Evolutionary conservation across 306 rosid species (phyloP).

Genomic region (Cicer judaicum): DNA sequence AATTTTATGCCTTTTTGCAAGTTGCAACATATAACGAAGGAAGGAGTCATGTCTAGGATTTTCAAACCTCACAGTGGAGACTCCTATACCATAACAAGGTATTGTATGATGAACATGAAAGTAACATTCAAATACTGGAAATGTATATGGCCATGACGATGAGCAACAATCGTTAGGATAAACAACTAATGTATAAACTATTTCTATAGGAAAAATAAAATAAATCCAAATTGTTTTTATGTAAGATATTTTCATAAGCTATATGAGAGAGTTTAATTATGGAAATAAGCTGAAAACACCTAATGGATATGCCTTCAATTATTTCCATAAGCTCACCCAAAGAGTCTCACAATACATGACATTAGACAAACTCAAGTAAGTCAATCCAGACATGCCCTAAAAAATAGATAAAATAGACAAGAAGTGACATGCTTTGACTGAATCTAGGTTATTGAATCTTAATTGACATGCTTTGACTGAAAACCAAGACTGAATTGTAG

Average conservation of each 20-base stretch:
- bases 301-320: too few relatives aligned
- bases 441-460: slow-evolving; percentile 14
- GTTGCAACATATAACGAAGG: not conserved
- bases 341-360: not conserved
- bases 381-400: too few relatives aligned
- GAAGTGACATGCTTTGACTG: not conserved
- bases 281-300: not conserved
- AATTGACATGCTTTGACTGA: slow-evolving; percentile 36
- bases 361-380: not conserved
- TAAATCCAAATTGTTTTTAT: not conserved
- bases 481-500: slow-evolving; percentile 2
- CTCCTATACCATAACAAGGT: slow-evolving; percentile 16
- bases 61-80: slow-evolving; percentile 10
- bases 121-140: slow-evolving; percentile 12
- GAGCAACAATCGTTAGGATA: too few relatives aligned
- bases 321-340: too few relatives aligned
- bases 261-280: not conserved
- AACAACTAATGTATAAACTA: too few relatives aligned
- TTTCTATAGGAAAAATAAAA: too few relatives aligned
- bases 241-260: not conserved
- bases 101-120: not conserved
- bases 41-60: slow-evolving; percentile 7
- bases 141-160: not conserved
- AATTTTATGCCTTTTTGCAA: not conserved
- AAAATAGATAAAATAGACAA: too few relatives aligned